Base-by-base conservation (phyloP, 768 basidiomycete genomes). In the Suillus americanus region DNA sequence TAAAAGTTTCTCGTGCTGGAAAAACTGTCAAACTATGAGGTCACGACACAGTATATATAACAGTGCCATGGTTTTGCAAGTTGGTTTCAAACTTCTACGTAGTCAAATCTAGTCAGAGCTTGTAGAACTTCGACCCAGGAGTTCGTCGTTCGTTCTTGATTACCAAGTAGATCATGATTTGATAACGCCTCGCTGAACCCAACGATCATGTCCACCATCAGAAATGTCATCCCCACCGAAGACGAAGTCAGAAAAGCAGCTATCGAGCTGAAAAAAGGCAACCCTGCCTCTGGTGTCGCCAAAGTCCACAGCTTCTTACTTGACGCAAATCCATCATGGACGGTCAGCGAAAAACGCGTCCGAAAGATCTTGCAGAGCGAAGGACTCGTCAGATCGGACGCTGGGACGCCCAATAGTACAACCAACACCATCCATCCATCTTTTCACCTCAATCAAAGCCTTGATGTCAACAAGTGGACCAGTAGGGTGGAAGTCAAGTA, bases 321-420 rank as follows among this genome's bases (percentile, higher is more conserved):
- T 14, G 74, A 80, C 14, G 76, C 79, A 12, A 77, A 91, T 68
- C 85, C 90, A 3, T 79, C 83, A 28, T 95, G 92, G 92, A 74
- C 82, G 0, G 91, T 95, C 67, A 92, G 91, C 73, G 94, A 95
- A 75, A 95, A 94, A 71, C 85, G 94, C 28, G 83, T 89, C 5
- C 79, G 88, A 55, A 94, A 91, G 74, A 77, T 91, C 56, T 77
- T 95, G 2, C 88, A 90, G 67, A 78, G 72, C 23, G 83, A 85
- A 64, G 86, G 86, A 0, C 78, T 89, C 38, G 75, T 85, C 25
- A 72, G 69, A n/a, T 63, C 61, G 2, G 69, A 60, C 38, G 9
- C 43, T 45, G 60, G 48, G 14, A 64, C 48, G 37, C 60, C 57
- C 33, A 61, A 56, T 37, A 65, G 50, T 5, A 57, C 38, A 20